Conservation (phyloP, 2,329 filamentous ascomycete species). For the Alternaria metachromatica region DNA sequence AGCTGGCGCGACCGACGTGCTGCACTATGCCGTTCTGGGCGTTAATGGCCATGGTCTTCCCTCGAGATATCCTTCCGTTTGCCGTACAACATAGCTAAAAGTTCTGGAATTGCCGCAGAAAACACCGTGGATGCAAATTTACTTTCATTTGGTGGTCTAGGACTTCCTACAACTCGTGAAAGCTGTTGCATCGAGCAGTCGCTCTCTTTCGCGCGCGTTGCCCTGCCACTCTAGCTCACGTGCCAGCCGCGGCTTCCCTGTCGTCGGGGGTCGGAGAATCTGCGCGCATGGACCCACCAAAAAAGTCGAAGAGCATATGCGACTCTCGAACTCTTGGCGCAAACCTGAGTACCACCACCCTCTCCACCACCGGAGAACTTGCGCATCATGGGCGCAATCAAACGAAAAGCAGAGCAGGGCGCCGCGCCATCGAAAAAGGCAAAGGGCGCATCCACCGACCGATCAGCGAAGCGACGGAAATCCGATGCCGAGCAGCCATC, state of each 20-base stretch:
- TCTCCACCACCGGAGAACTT: slow-evolving; percentile 2
- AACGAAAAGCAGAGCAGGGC: slow-evolving; percentile 54
- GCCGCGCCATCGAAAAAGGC: slow-evolving; percentile 40
- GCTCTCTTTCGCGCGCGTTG: not conserved
- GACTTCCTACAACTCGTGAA: not conserved
- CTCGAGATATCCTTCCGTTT: not conserved
- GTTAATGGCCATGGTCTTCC: slow-evolving; percentile 2
- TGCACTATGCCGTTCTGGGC: slow-evolving; percentile 7
- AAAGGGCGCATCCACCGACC: slow-evolving; percentile 35
- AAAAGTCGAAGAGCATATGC: slow-evolving; percentile 15
- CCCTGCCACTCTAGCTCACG: slow-evolving; percentile 5
- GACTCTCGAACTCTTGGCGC: slow-evolving; percentile 26
- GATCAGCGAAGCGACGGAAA: slow-evolving; percentile 48
- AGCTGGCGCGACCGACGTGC: slow-evolving; percentile 20
- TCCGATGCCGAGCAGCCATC: slow-evolving; percentile 39
- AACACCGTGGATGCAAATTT: too few relatives aligned
- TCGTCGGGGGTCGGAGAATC: slow-evolving; percentile 16
- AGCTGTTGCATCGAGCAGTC: not conserved
- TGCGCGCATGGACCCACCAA: slow-evolving; percentile 12
- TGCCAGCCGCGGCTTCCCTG: slow-evolving; percentile 3
- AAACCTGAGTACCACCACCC: slow-evolving; percentile 16
- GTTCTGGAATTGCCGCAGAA: not conserved
- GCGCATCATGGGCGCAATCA: slow-evolving; percentile 52
- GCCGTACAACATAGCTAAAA: not conserved
- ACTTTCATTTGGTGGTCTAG: too few relatives aligned